A percentile compares a stretch with the other conserved stretches of the same genome.
Conservation (phyloP, 2,329 filamentous ascomycete species). For the Sporothrix phasma region DNA sequence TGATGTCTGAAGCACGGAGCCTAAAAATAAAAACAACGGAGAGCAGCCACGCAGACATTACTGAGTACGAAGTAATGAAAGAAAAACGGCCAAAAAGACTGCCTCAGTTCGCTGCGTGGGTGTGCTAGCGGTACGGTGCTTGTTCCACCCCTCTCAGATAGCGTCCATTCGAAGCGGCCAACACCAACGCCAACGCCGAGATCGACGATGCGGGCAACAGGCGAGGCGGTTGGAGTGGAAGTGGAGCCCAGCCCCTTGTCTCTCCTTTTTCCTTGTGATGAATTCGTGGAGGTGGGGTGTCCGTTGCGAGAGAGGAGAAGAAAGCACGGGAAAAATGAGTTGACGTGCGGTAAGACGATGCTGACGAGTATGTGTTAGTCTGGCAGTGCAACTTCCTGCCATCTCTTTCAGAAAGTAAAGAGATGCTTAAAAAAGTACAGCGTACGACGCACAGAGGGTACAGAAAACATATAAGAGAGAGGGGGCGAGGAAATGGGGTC, state of each 20-base stretch:
- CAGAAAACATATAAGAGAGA: not conserved
- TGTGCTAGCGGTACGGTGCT: not conserved
- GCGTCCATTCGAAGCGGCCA: not conserved
- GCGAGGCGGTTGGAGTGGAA: conserved; percentile 11
- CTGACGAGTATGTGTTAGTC: not conserved
- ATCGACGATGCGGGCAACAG: conserved; percentile 10
- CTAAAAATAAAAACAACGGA: not conserved
- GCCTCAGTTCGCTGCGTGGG: not conserved
- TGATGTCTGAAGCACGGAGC: not conserved
- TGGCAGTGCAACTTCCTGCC: too few relatives aligned
- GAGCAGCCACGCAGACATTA: conserved; percentile 1
- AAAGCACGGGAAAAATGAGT: not conserved
- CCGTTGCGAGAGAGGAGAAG: not conserved
- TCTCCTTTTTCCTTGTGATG: not conserved
- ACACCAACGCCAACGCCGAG: conserved; percentile 1
- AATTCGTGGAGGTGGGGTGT: not conserved
- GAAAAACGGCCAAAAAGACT: not conserved
- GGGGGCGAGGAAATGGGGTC: too few relatives aligned
- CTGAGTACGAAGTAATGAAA: not conserved
- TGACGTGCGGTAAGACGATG: not conserved
- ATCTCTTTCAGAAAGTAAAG: not conserved
- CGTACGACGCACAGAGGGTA: not conserved
- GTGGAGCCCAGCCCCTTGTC: not conserved
- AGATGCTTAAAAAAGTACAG: not conserved
- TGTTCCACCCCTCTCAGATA: conserved; percentile 3